Percentiles rank a stretch among this genome's conserved stretches.
These are phyloP conservation scores for Podaxis sp. DNA, from an alignment of 768 basidiomycete genomes.

Conservation along the genomic window DNA sequence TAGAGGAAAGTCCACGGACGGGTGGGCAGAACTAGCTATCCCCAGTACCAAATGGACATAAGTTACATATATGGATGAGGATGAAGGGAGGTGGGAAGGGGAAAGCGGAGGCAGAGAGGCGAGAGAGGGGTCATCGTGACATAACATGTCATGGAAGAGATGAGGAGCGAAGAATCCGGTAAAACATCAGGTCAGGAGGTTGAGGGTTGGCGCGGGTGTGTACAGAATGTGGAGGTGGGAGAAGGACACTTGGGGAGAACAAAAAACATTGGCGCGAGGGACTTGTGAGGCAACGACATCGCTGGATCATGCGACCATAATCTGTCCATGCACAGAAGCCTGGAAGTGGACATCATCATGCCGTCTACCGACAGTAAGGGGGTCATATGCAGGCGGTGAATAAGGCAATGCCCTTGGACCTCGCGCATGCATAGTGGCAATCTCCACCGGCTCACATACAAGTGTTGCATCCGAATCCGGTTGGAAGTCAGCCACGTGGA, in stretches of 20 bases:
- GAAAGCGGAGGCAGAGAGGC: not conserved
- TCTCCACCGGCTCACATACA: conserved; percentile 46
- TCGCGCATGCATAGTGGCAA: conserved; percentile 46
- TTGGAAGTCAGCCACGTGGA: conserved; percentile 33
- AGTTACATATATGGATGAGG: conserved; percentile 6
- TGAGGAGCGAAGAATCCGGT: not conserved
- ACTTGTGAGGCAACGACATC: not conserved
- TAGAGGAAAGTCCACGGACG: not conserved
- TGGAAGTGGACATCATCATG: conserved; percentile 23
- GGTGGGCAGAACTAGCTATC: not conserved
- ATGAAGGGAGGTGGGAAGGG: not conserved
- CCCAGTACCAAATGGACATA: not conserved
- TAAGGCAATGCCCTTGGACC: conserved; percentile 46
- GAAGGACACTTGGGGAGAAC: not conserved
- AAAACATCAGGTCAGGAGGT: not conserved
- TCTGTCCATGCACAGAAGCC: conserved; percentile 16
- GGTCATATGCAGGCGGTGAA: conserved; percentile 46
- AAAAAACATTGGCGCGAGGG: not conserved
- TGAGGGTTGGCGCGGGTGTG: not conserved
- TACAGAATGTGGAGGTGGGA: too few species aligned
- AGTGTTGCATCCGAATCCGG: conserved; percentile 31
- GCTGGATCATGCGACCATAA: conserved; percentile 12
- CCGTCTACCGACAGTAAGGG: conserved; percentile 19
- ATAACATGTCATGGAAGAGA: not conserved
- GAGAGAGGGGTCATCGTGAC: not conserved